A percentile compares a stretch with the other conserved stretches of the same genome.
These are phyloP conservation scores for Aegilops sharonensis DNA, from an alignment of 176 grass and related monocot species.

Conservation along the genomic window DNA sequence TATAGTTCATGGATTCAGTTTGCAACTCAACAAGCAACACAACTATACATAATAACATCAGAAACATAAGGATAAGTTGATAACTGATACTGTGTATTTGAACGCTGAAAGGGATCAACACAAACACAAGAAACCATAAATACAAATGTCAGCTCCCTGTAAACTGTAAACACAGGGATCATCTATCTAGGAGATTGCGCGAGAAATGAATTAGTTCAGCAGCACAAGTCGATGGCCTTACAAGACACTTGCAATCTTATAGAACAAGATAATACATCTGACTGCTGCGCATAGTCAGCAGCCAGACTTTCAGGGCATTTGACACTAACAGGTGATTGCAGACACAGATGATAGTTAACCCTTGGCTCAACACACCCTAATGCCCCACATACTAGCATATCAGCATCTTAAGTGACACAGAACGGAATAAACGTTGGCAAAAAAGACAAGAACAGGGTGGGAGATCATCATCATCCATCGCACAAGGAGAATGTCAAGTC, in stretches of 20 bases:
- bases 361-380: not conserved
- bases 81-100: not conserved
- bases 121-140: not conserved
- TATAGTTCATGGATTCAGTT: not conserved
- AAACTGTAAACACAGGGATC: too few species aligned
- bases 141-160: not conserved
- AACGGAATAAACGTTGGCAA: not conserved
- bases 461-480: not conserved
- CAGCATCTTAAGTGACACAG: not conserved
- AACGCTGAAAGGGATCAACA: not conserved
- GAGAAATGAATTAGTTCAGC: not conserved
- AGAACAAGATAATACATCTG: not conserved
- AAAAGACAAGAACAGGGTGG: conserved; percentile 8
- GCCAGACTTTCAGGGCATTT: not conserved
- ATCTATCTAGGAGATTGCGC: not conserved
- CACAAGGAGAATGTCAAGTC: not conserved
- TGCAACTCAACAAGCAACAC: not conserved
- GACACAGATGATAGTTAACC: not conserved
- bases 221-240: not conserved
- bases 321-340: conserved; percentile 9
- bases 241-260: not conserved
- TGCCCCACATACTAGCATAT: conserved; percentile 8
- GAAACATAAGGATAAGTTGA: not conserved
- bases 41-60: not conserved
- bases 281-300: not conserved